Conservation (phyloP, 2,329 filamentous ascomycete genomes). For the Ceratocystis variospora region DNA sequence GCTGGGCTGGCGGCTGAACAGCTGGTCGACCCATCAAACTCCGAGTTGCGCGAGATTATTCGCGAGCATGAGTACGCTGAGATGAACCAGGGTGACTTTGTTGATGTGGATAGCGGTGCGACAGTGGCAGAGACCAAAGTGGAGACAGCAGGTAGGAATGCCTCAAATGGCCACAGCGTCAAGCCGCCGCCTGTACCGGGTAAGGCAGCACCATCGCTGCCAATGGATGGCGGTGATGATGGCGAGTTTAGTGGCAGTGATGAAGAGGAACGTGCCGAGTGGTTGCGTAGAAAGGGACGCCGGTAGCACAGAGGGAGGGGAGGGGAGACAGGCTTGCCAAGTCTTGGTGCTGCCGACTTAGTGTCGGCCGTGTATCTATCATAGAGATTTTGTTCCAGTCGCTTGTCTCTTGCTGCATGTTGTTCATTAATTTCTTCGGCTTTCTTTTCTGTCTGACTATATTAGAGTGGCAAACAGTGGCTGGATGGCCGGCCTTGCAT, state of each 20-base stretch:
- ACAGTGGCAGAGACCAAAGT: too few species aligned
- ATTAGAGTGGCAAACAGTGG: neutral
- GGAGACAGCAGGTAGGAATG: neutral
- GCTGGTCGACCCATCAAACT: conserved; percentile 59
- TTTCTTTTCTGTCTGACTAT: neutral
- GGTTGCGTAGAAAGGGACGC: conserved; percentile 37
- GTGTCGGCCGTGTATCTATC: neutral
- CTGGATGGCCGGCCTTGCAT: neutral
- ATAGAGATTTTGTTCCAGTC: neutral
- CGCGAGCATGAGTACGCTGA: conserved; percentile 55
- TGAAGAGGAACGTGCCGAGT: conserved; percentile 49
- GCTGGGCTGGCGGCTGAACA: conserved; percentile 57
- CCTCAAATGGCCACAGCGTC: neutral
- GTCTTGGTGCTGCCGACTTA: neutral
- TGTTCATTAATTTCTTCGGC: neutral
- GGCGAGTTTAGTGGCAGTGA: conserved; percentile 52
- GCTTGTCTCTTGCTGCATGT: neutral
- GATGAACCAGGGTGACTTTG: conserved; percentile 46
- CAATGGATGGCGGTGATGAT: conserved; percentile 35
- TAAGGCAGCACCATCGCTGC: conserved; percentile 20
- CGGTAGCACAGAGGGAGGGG: neutral
- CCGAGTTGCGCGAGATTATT: conserved; percentile 46
- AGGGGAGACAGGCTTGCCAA: neutral
- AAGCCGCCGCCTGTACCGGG: conserved; percentile 18
- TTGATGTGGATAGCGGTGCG: conserved; percentile 27